A percentile compares a stretch with the other conserved stretches of the same genome.
phyloP scores from a whole-genome alignment of 2,329 filamentous ascomycete genomes.

The Talaromyces sp. region DNA sequence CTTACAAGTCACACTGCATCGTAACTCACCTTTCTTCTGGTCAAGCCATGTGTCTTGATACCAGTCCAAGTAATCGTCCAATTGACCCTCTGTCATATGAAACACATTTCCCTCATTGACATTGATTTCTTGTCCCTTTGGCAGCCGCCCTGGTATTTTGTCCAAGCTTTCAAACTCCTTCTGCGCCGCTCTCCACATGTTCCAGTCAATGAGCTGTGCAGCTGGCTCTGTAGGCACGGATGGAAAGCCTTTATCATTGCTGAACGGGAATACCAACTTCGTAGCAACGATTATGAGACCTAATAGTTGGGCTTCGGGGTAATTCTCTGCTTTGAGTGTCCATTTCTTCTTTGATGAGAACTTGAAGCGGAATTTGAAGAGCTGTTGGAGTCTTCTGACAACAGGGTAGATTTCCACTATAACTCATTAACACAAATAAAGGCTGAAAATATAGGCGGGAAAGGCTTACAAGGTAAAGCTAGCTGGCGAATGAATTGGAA shows the following conservation, averaged over 20 bases:
- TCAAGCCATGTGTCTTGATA: constrained; percentile 65
- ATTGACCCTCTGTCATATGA: constrained; percentile 58
- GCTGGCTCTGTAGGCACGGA: constrained; percentile 56
- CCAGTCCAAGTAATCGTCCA: constrained; percentile 79
- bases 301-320: constrained; percentile 74
- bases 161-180: constrained; percentile 36
- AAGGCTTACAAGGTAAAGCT: constrained; percentile 65
- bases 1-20: neutral
- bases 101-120: constrained; percentile 63
- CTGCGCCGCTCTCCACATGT: constrained; percentile 61
- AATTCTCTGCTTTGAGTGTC: constrained; percentile 49
- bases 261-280: constrained; percentile 77
- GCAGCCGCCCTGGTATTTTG: constrained; percentile 35
- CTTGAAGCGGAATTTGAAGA: constrained; percentile 60
- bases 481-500: constrained; percentile 70
- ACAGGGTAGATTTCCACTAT: constrained; percentile 48
- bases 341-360: constrained; percentile 42
- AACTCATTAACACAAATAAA: neutral
- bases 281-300: constrained; percentile 70
- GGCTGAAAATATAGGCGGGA: constrained; percentile 8
- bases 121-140: constrained; percentile 52
- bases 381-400: constrained; percentile 56
- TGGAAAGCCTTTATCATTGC: constrained; percentile 55
- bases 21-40: constrained; percentile 28
- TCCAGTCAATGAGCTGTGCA: constrained; percentile 68